Percentiles rank a stretch among this genome's conserved stretches.
Conservation (phyloP, 1,139 yeast genomes). For the Candida sanyaensis region DNA sequence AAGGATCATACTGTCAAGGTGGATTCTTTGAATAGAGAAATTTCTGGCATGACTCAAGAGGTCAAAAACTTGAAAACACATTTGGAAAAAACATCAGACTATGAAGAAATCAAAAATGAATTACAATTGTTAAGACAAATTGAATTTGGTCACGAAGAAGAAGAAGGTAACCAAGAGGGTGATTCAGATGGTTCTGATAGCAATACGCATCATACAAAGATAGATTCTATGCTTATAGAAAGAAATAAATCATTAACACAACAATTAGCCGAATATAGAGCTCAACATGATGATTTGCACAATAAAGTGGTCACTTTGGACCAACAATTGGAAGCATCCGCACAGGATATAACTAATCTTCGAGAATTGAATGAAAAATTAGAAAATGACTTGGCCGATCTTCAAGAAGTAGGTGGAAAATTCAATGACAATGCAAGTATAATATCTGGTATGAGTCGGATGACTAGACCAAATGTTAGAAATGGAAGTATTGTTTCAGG, state of each 20-base stretch:
- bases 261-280: constrained; percentile 60
- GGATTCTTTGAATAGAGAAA: constrained; percentile 47
- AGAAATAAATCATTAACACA: constrained; percentile 62
- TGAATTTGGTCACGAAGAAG: constrained; percentile 60
- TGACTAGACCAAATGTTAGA: constrained; percentile 34
- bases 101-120: constrained; percentile 78
- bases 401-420: constrained; percentile 43
- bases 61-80: constrained; percentile 49
- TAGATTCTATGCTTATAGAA: constrained; percentile 54
- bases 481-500: constrained; percentile 45
- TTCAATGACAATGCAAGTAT: constrained; percentile 69
- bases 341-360: constrained; percentile 34
- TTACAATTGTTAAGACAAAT: constrained; percentile 70
- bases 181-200: constrained; percentile 11
- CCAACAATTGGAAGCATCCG: constrained; percentile 33
- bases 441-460: constrained; percentile 60
- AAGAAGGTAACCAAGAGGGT: constrained; percentile 18
- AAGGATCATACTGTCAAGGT: constrained; percentile 34
- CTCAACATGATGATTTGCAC: constrained; percentile 46
- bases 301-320: constrained; percentile 44
- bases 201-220: constrained; percentile 8
- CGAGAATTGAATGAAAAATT: constrained; percentile 55
- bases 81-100: constrained; percentile 54
- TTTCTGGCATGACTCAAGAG: constrained; percentile 50
- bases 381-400: constrained; percentile 66